Evolutionary conservation across 1,284 basidiomycete species (phyloP).

Genomic region (Ustilago loliicola): DNA sequence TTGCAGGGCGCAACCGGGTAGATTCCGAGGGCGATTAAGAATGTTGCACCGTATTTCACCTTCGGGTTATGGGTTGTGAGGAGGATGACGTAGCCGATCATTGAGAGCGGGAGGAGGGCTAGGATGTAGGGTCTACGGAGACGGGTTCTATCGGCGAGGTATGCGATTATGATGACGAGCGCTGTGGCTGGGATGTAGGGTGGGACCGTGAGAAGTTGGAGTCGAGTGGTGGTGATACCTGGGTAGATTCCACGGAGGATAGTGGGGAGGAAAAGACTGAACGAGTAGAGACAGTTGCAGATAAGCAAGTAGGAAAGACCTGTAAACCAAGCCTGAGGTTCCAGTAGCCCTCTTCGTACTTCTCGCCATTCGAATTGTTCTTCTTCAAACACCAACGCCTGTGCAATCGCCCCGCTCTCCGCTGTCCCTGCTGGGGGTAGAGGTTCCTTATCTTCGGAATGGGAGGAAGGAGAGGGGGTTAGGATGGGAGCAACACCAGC

Average conservation of each 20-base stretch:
- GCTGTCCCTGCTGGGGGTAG: no score
- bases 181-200: conserved; percentile 64
- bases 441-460: conserved; percentile 25
- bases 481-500: conserved; percentile 71
- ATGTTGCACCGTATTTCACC: conserved; percentile 65
- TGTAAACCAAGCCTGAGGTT: conserved; percentile 59
- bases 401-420: conserved; percentile 18
- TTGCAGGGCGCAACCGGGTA: conserved; percentile 65
- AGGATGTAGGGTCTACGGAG: conserved; percentile 70
- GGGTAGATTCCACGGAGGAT: conserved; percentile 73
- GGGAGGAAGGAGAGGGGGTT: conserved; percentile 14
- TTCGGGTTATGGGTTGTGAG: conserved; percentile 45
- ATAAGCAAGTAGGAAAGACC: conserved; percentile 53
- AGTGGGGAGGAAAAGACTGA: conserved; percentile 69
- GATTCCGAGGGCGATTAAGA: conserved; percentile 66
- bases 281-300: conserved; percentile 59
- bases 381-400: conserved; percentile 31
- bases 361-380: conserved; percentile 61
- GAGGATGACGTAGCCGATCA: conserved; percentile 68
- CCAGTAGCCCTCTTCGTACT: conserved; percentile 45
- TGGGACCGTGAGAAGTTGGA: conserved; percentile 59
- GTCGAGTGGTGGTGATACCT: conserved; percentile 46
- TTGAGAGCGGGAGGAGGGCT: conserved; percentile 65
- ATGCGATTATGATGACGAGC: conserved; percentile 67
- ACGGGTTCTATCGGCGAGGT: conserved; percentile 68